Conservation (phyloP, 139 green algal species). For the Raphidocelis subcapitata region DNA sequence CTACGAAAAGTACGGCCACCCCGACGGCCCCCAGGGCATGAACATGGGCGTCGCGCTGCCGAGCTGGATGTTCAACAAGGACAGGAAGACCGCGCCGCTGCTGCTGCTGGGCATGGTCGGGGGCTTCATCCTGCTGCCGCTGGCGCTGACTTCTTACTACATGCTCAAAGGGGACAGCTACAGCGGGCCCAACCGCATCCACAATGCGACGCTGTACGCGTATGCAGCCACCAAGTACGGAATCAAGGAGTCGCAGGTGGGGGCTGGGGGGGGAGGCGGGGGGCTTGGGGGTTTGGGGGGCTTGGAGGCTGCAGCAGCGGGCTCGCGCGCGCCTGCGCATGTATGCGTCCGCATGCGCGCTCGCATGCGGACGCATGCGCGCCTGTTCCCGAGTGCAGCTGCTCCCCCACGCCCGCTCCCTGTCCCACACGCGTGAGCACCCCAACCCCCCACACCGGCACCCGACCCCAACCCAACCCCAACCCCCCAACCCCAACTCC, state of each 20-base stretch:
- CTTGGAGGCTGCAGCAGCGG: too few relatives aligned
- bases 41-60: slow-evolving; percentile 83
- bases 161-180: slow-evolving; percentile 75
- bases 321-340: too few relatives aligned
- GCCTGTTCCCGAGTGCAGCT: too few relatives aligned
- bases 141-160: slow-evolving; percentile 70
- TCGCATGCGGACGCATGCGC: too few relatives aligned
- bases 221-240: slow-evolving; percentile 66
- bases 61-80: slow-evolving; percentile 82
- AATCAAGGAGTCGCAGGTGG: slow-evolving; percentile 79
- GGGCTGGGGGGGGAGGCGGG: too few relatives aligned
- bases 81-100: slow-evolving; percentile 73
- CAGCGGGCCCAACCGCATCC: slow-evolving; percentile 62
- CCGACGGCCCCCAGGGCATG: slow-evolving; percentile 80
- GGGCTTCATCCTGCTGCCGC: slow-evolving; percentile 78
- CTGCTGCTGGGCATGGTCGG: slow-evolving; percentile 78
- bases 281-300: too few relatives aligned
- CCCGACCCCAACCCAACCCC: neutral
- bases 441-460: too few relatives aligned
- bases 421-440: too few relatives aligned
- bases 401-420: too few relatives aligned
- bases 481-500: too few relatives aligned
- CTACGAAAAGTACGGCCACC: slow-evolving; percentile 90
- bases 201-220: slow-evolving; percentile 74
- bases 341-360: too few relatives aligned